Evolutionary conservation across 352 stramenopile genomes (phyloP), one percentile per base, ranked within the genome.

Genomic region (Pythium aquatile): DNA sequence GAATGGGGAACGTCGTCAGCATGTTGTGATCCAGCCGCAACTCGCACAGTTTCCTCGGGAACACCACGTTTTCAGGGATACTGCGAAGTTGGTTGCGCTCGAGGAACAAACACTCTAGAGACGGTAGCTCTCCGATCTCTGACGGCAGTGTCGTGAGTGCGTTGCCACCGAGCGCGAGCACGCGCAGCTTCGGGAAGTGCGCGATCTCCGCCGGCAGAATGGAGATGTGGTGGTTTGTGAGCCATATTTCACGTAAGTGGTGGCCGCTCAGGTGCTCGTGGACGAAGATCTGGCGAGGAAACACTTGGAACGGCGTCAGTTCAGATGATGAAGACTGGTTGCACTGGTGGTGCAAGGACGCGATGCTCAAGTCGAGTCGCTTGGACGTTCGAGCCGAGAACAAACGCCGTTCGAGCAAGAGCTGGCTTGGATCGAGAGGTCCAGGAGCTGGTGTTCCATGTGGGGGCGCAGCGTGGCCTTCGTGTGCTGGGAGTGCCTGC

Each of bases 121-220:
- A 58, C 13, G 32, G 44, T 9, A 90, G 47, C 3, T 63, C 13
- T 0, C 6, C 30, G 35, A 93, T 65, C 37, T 84, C 74, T 1
- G 75, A 61, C 1, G 80, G 81, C 11, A 94, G 61, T 24, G 68
- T 46, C 5, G 72, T 62, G 30, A 94, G 66, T 17, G 65, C 66
- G 37, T 94, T 94, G 0, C 83, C 80, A 7, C 69, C 68, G 16
- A 93, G 70, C 13, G 78, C 82, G 14, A 94, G 73, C 1, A 93
- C 73, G 0, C 73, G 72, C 13, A 94, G 78, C 17, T 77, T 63
- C 2, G 58, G 61, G 24, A 87, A 81, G 16, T 65, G 54, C 8
- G 39, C 53, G 40, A 94, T 86, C 55, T 87, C 80, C 4, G 72
- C 32, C 20, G 76, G 81, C 2, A 91, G 55, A 10, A 48, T 49